Evolutionary conservation across 768 basidiomycete genomes (phyloP).

Genomic region (Trametes maxima): DNA sequence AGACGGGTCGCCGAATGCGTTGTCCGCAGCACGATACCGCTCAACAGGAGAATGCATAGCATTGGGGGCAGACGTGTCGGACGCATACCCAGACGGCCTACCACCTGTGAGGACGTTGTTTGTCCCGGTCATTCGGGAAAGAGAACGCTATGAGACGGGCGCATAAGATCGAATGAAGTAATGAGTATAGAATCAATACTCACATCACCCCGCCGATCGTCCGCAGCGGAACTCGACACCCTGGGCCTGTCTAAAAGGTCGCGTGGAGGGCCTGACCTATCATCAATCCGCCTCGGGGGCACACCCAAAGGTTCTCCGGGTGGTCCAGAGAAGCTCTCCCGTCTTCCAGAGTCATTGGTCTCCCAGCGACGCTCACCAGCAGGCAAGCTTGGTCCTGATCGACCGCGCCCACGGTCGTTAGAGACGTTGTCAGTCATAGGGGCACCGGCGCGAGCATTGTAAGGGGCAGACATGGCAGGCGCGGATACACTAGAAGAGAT

Average conservation of each 20-base stretch:
- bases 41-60: constrained; percentile 3
- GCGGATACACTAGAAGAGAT: not conserved
- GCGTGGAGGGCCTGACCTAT: not conserved
- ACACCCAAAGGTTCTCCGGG: not conserved
- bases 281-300: not conserved
- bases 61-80: constrained; percentile 2
- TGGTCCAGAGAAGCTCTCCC: not conserved
- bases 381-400: not conserved
- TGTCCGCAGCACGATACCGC: not conserved
- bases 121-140: constrained; percentile 13
- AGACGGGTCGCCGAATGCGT: not conserved
- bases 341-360: constrained; percentile 1
- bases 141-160: not conserved
- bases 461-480: not conserved
- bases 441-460: not conserved
- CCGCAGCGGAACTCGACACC: not conserved
- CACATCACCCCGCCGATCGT: not conserved
- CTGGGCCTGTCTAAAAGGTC: constrained; percentile 2
- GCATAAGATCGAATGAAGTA: not conserved
- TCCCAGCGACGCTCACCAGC: constrained; percentile 6
- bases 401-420: not conserved
- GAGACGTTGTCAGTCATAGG: not conserved
- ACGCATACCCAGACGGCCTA: not conserved
- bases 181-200: not conserved
- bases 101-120: constrained; percentile 18